Evolutionary conservation across 768 basidiomycete species (phyloP).

Genomic region (Cantharellus cinnabarinus): DNA sequence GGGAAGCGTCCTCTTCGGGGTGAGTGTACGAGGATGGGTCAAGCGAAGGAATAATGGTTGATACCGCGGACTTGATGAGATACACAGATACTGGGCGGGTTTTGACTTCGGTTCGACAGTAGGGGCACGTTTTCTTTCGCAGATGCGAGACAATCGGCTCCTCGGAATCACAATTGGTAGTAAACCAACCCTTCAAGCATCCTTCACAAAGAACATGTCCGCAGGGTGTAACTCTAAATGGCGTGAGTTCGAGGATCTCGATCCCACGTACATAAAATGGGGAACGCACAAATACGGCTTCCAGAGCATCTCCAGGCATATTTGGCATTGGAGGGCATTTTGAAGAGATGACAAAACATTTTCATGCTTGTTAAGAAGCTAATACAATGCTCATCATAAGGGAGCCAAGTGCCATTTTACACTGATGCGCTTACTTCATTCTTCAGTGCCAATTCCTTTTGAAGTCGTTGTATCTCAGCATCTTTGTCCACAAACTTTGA

Average conservation of each 20-base stretch:
- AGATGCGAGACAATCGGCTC: conserved; percentile 11
- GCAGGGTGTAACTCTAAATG: not conserved
- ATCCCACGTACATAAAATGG: too few relatives aligned
- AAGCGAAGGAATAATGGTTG: conserved; percentile 30
- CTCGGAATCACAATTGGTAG: conserved; percentile 18
- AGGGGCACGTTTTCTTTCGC: conserved; percentile 23
- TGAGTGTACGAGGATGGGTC: conserved; percentile 15
- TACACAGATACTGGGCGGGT: conserved; percentile 29
- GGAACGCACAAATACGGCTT: conserved; percentile 46
- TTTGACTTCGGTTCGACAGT: conserved; percentile 24
- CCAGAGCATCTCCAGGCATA: conserved; percentile 56
- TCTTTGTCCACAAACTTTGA: not conserved
- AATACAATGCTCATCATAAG: not conserved
- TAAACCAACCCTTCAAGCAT: conserved; percentile 55
- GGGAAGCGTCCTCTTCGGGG: conserved; percentile 7
- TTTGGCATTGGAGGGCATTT: conserved; percentile 52
- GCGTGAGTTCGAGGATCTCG: too few relatives aligned
- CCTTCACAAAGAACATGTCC: conserved; percentile 5
- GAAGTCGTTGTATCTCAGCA: conserved; percentile 2
- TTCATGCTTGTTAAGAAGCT: conserved; percentile 36
- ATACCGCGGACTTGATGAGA: conserved; percentile 28
- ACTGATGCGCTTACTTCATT: not conserved
- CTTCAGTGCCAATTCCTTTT: conserved; percentile 4
- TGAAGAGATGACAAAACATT: conserved; percentile 32
- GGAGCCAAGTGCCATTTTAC: not conserved